Percentiles rank a stretch among this genome's conserved stretches.
Evolutionary conservation across 257 asterid species (phyloP).

Genomic region (Echium plantagineum): DNA sequence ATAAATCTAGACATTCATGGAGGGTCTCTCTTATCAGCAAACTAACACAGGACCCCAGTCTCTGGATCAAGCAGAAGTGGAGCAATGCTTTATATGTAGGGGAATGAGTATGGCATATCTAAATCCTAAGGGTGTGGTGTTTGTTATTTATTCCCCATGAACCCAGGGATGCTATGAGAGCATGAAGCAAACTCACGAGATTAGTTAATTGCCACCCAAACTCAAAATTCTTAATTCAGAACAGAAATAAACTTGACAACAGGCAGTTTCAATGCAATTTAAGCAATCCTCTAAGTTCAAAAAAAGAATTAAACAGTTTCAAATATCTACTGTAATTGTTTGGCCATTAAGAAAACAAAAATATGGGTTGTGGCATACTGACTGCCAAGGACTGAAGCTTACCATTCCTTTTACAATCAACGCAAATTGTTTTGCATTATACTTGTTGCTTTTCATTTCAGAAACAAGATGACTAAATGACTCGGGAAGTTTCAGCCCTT

Average conservation of each 20-base stretch:
- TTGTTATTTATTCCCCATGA: background rate
- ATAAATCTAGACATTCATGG: background rate
- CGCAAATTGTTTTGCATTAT: constrained; percentile 80
- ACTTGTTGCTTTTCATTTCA: constrained; percentile 78
- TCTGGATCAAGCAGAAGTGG: too few species aligned
- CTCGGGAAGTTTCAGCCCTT: constrained; percentile 70
- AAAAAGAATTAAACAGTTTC: background rate
- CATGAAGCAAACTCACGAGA: background rate
- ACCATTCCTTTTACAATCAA: constrained; percentile 95
- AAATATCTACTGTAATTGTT: background rate
- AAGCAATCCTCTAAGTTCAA: background rate
- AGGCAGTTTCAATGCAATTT: background rate
- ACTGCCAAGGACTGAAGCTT: constrained; percentile 5
- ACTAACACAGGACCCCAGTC: background rate
- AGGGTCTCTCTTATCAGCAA: background rate
- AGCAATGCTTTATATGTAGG: background rate
- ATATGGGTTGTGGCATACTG: background rate
- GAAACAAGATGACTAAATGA: constrained; percentile 84
- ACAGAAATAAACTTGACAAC: too few species aligned
- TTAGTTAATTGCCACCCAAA: too few species aligned
- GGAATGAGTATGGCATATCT: background rate
- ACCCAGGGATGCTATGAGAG: background rate
- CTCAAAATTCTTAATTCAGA: too few species aligned
- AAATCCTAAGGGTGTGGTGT: background rate
- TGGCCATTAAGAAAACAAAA: background rate